These are phyloP conservation scores for Candolleomyces aberdarensis DNA, from an alignment of 768 basidiomycete genomes.

Conservation along the genomic window DNA sequence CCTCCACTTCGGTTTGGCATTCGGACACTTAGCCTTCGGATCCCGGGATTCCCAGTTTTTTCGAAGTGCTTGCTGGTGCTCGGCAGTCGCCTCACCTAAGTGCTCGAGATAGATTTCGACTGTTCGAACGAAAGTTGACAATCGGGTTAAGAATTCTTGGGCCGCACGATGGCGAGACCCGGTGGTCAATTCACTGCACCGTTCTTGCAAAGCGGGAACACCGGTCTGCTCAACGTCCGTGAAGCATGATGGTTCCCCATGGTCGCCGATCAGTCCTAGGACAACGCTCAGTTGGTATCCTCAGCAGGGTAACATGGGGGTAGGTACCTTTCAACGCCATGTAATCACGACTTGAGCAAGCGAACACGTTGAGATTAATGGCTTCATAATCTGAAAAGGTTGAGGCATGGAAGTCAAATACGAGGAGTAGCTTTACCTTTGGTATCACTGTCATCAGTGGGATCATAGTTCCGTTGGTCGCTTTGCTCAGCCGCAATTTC, in stretches of 20 bases:
- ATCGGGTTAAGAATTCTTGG: constrained; percentile 40
- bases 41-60: constrained; percentile 47
- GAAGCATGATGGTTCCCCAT: constrained; percentile 56
- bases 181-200: constrained; percentile 54
- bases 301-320: too few species aligned
- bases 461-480: constrained; percentile 23
- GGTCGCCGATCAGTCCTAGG: constrained; percentile 54
- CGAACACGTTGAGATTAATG: constrained; percentile 31
- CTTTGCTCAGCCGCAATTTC: too few species aligned
- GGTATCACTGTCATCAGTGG: constrained; percentile 6
- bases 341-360: not conserved
- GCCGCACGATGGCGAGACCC: constrained; percentile 46
- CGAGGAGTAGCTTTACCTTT: not conserved
- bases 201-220: constrained; percentile 52
- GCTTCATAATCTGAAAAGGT: constrained; percentile 46
- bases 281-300: too few species aligned
- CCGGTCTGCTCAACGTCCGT: constrained; percentile 47
- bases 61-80: constrained; percentile 46
- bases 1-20: constrained; percentile 8
- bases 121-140: constrained; percentile 45
- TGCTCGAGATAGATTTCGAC: constrained; percentile 47
- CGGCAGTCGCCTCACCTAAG: constrained; percentile 46
- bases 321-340: not conserved
- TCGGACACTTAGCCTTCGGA: constrained; percentile 12
- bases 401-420: not conserved